Base-by-base conservation (phyloP, 495 filamentous ascomycete species). In the Neurospora sp. region DNA sequence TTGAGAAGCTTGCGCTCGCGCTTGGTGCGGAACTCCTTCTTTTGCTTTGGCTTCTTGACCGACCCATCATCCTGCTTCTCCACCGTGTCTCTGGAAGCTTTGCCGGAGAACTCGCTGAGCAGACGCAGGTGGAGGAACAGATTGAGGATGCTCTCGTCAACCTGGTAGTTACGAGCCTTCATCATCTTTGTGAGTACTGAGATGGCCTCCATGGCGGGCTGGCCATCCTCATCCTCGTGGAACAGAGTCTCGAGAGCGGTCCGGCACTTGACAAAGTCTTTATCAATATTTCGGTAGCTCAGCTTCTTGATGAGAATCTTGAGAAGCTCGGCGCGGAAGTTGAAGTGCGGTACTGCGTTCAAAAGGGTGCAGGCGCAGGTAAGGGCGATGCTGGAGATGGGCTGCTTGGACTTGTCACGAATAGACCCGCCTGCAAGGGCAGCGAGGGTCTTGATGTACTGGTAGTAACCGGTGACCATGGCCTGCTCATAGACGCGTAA, bases 171-270 rank as follows among this genome's bases (percentile, higher is more conserved):
- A 71, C 88, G 89, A 22, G 89, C 88, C 80, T 92, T 97, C 88
- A 98, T 94, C 94, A 98, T 96, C 81, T 93, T 97, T 2, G 93
- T 89, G 16, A 99, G 84, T 59, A 97, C 84, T 3, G 90, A 88
- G 27, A 97, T 92, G 0, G 92, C 93, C 75, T 98, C 96, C 59
- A 97, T 88, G 12, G 95, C 94, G 6, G 93, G 88, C 61, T 89
- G 87, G 2, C 96, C 96, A 75, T 98, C 94, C 45, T 96, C 91
- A 72, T 98, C 96, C 17, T 92, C 89, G n/a, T 79, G 82, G 76
- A 98, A 97, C 2, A 99, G 81, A 1, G 87, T 90, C 78, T 96
- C 92, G 42, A 99, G 79, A 0, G 94, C 90, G 70, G 92, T 86
- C 17, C 89, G 87, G 78, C 94, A 97, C 79, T 92, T 96, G 76